phyloP scores from a whole-genome alignment of 768 basidiomycete genomes.

The Bullera alba region DNA sequence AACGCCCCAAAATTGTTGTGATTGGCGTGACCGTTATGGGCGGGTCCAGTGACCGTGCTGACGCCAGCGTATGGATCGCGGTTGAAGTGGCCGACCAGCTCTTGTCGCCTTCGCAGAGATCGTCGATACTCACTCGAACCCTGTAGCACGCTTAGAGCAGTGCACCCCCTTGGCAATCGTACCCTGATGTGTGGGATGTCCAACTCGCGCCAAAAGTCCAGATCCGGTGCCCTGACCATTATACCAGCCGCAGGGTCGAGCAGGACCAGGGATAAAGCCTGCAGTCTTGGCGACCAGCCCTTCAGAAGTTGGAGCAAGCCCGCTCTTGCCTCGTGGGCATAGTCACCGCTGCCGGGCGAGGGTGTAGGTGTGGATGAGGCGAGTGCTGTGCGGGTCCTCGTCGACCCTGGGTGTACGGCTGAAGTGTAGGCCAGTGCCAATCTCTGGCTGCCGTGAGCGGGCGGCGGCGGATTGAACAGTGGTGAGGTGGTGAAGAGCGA shows the following conservation, averaged over 20 bases:
- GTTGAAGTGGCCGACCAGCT: background rate
- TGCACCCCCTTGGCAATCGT: conserved; percentile 23
- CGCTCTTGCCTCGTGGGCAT: conserved; percentile 9
- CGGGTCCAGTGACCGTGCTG: too few species aligned
- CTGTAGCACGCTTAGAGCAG: conserved; percentile 29
- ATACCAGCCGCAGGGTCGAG: conserved; percentile 28
- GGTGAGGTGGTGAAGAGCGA: too few species aligned
- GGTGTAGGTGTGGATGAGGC: background rate
- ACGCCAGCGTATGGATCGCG: background rate
- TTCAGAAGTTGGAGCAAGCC: background rate
- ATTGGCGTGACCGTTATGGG: background rate
- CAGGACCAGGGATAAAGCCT: conserved; percentile 28
- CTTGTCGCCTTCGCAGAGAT: conserved; percentile 7
- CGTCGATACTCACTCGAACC: conserved; percentile 16
- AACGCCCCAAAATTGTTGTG: background rate
- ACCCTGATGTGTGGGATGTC: conserved; percentile 28
- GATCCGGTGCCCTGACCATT: conserved; percentile 17
- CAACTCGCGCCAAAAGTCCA: conserved; percentile 27
- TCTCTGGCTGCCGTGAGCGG: too few species aligned
- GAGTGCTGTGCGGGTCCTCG: too few species aligned
- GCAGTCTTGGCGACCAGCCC: conserved; percentile 21
- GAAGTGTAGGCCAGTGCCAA: too few species aligned
- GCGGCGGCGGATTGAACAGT: too few species aligned
- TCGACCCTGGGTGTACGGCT: too few species aligned
- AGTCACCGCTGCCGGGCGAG: conserved; percentile 17